Percentiles rank a stretch among this genome's conserved stretches.
Conservation (phyloP, 164 flowering plant species). For the Annona cherimola region DNA sequence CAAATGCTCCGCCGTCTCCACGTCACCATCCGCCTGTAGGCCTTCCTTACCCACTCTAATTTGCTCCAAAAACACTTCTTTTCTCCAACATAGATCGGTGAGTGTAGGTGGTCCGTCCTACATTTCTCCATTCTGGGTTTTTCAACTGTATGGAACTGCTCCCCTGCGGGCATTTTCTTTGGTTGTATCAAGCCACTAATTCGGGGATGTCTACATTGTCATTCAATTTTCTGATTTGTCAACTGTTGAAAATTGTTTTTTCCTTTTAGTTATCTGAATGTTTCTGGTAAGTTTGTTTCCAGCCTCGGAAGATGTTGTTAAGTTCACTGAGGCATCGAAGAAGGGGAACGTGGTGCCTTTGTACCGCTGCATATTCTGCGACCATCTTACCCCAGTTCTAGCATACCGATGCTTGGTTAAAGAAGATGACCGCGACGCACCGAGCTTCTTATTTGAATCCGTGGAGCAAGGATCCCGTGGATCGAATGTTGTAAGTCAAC, state of each 20-base stretch:
- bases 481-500: conserved; percentile 48
- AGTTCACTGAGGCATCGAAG: conserved; percentile 58
- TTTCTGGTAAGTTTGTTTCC: background rate
- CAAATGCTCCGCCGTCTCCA: conserved; percentile 11
- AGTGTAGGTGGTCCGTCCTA: no score
- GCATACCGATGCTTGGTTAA: conserved; percentile 86
- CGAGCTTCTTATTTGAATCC: conserved; percentile 79
- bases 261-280: background rate
- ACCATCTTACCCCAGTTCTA: conserved; percentile 77
- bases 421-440: conserved; percentile 75
- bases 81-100: no score
- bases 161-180: background rate
- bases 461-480: conserved; percentile 56
- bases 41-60: background rate
- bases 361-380: conserved; percentile 59
- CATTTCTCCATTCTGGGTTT: no score
- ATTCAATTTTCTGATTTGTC: no score
- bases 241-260: background rate
- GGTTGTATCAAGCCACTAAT: background rate
- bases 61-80: background rate
- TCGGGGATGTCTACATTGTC: background rate
- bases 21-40: conserved; percentile 2
- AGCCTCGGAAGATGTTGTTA: conserved; percentile 27
- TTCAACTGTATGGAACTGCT: background rate
- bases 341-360: conserved; percentile 68